These are phyloP conservation scores for Tripidium arundinaceum DNA, from an alignment of 202 grass and related monocot species.

Conservation along the genomic window DNA sequence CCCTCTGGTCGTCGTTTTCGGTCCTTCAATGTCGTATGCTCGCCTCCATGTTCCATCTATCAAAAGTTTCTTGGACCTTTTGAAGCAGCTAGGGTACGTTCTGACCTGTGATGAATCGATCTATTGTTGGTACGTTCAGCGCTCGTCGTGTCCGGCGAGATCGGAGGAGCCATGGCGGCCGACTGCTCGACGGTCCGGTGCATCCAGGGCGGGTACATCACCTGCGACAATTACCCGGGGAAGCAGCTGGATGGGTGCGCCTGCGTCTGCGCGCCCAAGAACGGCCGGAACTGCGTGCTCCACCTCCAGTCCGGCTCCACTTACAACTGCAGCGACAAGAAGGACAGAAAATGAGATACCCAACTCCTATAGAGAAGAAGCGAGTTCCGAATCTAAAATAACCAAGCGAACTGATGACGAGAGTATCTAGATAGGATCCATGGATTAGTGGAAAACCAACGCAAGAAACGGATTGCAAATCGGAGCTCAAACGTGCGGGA, in stretches of 20 bases:
- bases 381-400: too few relatives aligned
- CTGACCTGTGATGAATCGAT: background rate
- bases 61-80: background rate
- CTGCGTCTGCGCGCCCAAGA: conserved; percentile 28
- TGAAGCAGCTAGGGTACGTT: background rate
- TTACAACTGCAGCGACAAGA: background rate
- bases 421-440: too few relatives aligned
- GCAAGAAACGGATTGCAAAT: too few relatives aligned
- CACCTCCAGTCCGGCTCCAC: background rate
- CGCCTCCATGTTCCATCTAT: too few relatives aligned
- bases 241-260: conserved; percentile 25
- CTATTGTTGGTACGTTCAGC: background rate
- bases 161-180: background rate
- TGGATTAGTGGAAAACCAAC: too few relatives aligned
- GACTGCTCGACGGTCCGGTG: conserved; percentile 18
- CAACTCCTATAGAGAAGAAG: too few relatives aligned
- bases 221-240: conserved; percentile 34
- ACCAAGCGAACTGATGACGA: too few relatives aligned
- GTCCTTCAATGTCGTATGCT: too few relatives aligned
- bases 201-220: conserved; percentile 36
- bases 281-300: conserved; percentile 42
- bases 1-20: too few relatives aligned
- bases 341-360: too few relatives aligned
- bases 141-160: conserved; percentile 5
- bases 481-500: too few relatives aligned